Evolutionary conservation across 2,329 filamentous ascomycete species (phyloP).

Genomic region (Raffaelea ambrosiae): DNA sequence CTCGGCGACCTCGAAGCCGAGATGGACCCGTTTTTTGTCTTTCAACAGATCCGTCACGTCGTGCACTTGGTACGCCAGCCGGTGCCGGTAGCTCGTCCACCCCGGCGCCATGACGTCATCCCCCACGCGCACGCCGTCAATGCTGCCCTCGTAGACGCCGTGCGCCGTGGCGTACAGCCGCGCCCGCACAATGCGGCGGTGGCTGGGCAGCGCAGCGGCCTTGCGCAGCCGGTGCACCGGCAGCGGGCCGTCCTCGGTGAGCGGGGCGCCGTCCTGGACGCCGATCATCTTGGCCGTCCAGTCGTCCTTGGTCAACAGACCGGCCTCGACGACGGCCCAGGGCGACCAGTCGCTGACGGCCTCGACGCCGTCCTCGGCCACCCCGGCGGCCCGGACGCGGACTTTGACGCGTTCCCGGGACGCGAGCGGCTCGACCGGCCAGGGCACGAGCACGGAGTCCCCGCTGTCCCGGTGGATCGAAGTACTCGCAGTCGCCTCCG

Average conservation of each 20-base stretch:
- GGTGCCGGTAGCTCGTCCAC: conserved; percentile 30
- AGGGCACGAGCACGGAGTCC: conserved; percentile 23
- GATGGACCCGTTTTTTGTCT: conserved; percentile 5
- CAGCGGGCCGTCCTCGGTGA: conserved; percentile 1
- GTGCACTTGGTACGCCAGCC: conserved; percentile 31
- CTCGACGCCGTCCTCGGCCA: background rate
- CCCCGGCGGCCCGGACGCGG: conserved; percentile 2
- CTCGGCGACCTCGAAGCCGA: conserved; percentile 31
- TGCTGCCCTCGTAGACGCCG: conserved; percentile 23
- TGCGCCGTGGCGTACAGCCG: conserved; percentile 24
- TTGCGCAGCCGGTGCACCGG: conserved; percentile 10
- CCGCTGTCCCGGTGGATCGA: background rate
- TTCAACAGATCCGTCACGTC: conserved; percentile 27
- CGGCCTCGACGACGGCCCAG: conserved; percentile 11
- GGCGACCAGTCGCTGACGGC: background rate
- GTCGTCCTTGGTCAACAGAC: conserved; percentile 10
- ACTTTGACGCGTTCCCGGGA: conserved; percentile 4
- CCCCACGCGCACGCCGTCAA: conserved; percentile 24
- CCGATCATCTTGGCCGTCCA: conserved; percentile 8
- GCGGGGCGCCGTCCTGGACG: conserved; percentile 3
- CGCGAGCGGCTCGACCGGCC: conserved; percentile 16
- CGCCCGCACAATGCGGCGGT: conserved; percentile 8
- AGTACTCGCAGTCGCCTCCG: background rate
- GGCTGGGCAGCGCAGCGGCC: background rate
- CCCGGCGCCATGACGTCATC: conserved; percentile 27